Evolutionary conservation across 495 filamentous ascomycete species (phyloP), one percentile per base, ranked within the genome.

Genomic region (Xylaria flabelliformis): DNA sequence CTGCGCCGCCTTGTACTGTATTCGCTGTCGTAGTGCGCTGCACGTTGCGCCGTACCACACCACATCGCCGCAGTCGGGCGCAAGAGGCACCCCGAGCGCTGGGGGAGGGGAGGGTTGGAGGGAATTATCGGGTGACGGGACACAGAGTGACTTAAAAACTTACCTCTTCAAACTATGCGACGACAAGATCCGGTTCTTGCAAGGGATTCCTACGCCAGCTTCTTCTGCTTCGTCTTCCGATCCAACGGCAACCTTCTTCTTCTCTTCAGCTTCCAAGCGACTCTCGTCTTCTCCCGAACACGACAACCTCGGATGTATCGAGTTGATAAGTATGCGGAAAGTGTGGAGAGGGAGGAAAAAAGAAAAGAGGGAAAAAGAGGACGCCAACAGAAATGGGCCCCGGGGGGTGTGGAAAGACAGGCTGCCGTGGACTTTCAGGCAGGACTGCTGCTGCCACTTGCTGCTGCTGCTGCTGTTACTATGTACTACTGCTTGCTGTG

Each of bases 91-190:
- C 55, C 62, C 59, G 70, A 70, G 67, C 15, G 36, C 12, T 42
- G 58, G 44, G 29, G 67, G 70, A 34, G 46, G 67, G 58, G 75
- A 74, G n/a, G 26, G 70, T 29, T 69, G 56, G 62, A 69, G 58
- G 70, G 64, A 17, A n/a, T 71, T 72, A 63, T 64, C 36, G 72
- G 46, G 42, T n/a, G 26, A 12, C 19, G 42, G 68, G 68, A 72
- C 73, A 75, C 76, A 74, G 73, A 74, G 66, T 72, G 74, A 56
- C 39, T 44, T 24, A 46, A n/a, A n/a, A n/a, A 72, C 70, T 72
- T 61, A 72, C 70, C 36, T 19, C 13, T 64, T 58, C 41, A 58
- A 48, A 24, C 41, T 72, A 26, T 72, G 70, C 70, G 70, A 65
- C 63, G 29, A 72, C 17, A 39, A 39, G 58, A n/a, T 39, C 58